Base-by-base conservation (phyloP, 805 yeast genomes). In the Myxozyma lipomycoides region DNA sequence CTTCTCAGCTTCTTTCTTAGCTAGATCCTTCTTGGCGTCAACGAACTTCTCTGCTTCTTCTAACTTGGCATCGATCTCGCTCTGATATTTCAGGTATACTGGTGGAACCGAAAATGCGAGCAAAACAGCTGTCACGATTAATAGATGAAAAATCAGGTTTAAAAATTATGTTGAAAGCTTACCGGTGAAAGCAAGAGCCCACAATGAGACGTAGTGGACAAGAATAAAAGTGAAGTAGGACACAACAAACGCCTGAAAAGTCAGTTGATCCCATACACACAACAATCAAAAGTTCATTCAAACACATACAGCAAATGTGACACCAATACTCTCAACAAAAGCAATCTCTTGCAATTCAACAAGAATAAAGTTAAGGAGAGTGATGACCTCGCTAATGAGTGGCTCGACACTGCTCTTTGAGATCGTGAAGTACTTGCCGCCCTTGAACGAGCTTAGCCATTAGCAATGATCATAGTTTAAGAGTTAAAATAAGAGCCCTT, bases 101-200 rank as follows among this genome's bases (percentile, higher is more conserved):
- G 77, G 78, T 52, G 98, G 98, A 40, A 78, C 72, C 40, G 95
- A 70, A 77, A 91, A 91, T 15, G 84, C 76, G 19, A 74, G 64
- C 43, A 86, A 68, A 43, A 82, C 81, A 40, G 79, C 67, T 44
- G 78, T n/a, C n/a, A n/a, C n/a, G n/a, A n/a, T n/a, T 64, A 60
- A 83, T 42, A 36, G 37, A 7, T 6, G 23, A 21, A 5, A 30
- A n/a, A 41, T 19, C 15, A 30, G 21, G n/a, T 5, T 41, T 25
- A 10, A 41, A 15, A 19, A 34, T 3, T n/a, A 35, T 24, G 32
- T n/a, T n/a, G n/a, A 9, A 9, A 18, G 48, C 56, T 7, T 36
- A 49, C 54, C 54, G 23, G 40, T 15, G n/a, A 48, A 34, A 4
- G 34, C 19, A 4, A 54, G 46, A 15, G 51, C 9, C 54, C 54